A percentile compares a stretch with the other conserved stretches of the same genome.
phyloP scores from a whole-genome alignment of 768 basidiomycete genomes.

The Coprinopsis strossmayeri region DNA sequence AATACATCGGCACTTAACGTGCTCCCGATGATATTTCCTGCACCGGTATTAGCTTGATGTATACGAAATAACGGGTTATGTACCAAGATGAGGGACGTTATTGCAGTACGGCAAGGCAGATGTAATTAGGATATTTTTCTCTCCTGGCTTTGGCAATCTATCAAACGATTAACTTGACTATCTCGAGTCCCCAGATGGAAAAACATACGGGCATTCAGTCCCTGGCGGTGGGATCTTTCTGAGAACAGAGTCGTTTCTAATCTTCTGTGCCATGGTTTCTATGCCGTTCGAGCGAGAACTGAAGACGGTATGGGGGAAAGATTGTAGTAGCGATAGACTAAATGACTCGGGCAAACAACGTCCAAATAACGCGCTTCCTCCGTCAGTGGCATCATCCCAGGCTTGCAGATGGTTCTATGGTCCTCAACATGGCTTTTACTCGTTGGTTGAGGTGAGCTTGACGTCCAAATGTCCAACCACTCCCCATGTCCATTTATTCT shows the following conservation, averaged over 20 bases:
- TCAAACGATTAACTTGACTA: not conserved
- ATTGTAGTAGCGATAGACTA: constrained; percentile 1
- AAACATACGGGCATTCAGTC: constrained; percentile 39
- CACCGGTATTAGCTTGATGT: constrained; percentile 3
- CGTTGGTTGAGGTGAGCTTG: constrained; percentile 19
- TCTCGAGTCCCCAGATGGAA: not conserved
- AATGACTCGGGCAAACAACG: constrained; percentile 14
- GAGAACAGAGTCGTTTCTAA: constrained; percentile 45
- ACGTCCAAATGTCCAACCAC: not conserved
- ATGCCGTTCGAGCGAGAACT: not conserved
- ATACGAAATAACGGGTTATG: constrained; percentile 15
- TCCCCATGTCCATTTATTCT: not conserved
- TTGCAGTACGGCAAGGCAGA: constrained; percentile 96
- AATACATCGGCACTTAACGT: constrained; percentile 96
- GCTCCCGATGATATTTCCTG: constrained; percentile 91
- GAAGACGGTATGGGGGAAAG: constrained; percentile 7
- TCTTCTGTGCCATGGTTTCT: constrained; percentile 42
- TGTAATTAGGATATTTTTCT: constrained; percentile 86
- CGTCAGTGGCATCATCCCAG: too few species aligned
- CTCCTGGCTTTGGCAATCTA: constrained; percentile 74
- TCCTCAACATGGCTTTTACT: not conserved
- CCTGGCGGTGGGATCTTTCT: constrained; percentile 49
- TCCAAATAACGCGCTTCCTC: constrained; percentile 20
- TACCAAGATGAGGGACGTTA: constrained; percentile 94
- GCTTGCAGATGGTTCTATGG: too few species aligned